Conservation (phyloP, 495 filamentous ascomycete genomes). For the Penicillium egyptiacum region DNA sequence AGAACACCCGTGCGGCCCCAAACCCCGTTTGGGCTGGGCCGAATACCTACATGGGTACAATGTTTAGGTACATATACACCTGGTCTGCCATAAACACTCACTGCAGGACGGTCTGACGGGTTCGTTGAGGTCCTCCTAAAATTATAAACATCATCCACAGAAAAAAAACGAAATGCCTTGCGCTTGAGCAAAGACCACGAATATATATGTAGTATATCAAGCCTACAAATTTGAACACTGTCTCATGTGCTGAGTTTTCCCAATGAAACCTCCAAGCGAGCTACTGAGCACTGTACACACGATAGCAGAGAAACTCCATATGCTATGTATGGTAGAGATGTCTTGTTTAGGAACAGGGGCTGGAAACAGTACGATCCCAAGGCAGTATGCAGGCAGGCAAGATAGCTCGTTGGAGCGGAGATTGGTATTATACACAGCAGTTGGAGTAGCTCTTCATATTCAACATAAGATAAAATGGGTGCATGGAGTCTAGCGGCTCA, state of each 20-base stretch:
- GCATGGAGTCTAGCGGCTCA: not conserved
- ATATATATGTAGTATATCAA: not conserved
- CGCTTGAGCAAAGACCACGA: not conserved
- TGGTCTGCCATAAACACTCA: not conserved
- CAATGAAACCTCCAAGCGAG: not conserved
- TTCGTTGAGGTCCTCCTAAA: not conserved
- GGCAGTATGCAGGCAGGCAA: not conserved
- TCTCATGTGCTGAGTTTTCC: not conserved
- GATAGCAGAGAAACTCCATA: not conserved
- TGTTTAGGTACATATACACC: not conserved
- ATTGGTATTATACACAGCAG: conserved; percentile 10
- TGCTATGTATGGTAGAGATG: not conserved
- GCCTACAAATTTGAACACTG: not conserved
- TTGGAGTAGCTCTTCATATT: not conserved
- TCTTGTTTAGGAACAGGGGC: not conserved
- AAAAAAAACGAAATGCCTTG: not conserved
- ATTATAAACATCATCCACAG: not conserved
- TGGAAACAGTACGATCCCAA: not conserved
- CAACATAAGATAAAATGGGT: not conserved
- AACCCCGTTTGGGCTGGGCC: too few species aligned
- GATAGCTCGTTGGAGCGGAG: conserved; percentile 3
- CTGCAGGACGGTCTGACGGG: not conserved
- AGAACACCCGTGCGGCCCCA: too few species aligned
- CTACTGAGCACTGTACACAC: not conserved
- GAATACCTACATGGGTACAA: too few species aligned